A percentile compares a stretch with the other conserved stretches of the same genome.
Evolutionary conservation across 2,329 filamentous ascomycete genomes (phyloP).

Genomic region (Aspergillus hortae): DNA sequence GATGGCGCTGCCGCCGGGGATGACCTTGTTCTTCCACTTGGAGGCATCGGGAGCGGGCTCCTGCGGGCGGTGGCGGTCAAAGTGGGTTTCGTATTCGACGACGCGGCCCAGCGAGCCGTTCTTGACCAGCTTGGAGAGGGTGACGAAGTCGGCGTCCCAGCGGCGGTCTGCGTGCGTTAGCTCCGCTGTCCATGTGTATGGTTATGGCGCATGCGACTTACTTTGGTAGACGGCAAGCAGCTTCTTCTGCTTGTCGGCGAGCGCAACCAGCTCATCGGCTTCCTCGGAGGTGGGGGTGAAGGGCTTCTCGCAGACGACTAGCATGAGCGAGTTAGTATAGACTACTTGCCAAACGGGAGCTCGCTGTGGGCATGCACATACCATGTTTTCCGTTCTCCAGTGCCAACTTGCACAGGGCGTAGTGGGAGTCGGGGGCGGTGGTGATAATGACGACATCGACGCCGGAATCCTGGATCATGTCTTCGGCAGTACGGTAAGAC

Average conservation of each 20-base stretch:
- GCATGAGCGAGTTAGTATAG: background rate
- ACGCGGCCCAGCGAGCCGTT: slow-evolving; percentile 64
- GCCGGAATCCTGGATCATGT: slow-evolving; percentile 61
- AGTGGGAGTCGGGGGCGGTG: slow-evolving; percentile 70
- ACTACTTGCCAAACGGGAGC: background rate
- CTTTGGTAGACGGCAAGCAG: slow-evolving; percentile 68
- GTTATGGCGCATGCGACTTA: slow-evolving; percentile 19
- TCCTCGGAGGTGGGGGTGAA: slow-evolving; percentile 70
- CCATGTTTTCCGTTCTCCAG: slow-evolving; percentile 68
- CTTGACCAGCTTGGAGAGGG: slow-evolving; percentile 60
- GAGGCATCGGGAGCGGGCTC: slow-evolving; percentile 40
- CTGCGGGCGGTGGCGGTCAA: slow-evolving; percentile 67
- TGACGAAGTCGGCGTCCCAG: slow-evolving; percentile 75
- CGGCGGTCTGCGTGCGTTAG: slow-evolving; percentile 52
- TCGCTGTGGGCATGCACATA: slow-evolving; percentile 13
- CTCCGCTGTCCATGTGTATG: background rate
- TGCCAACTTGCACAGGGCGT: slow-evolving; percentile 59
- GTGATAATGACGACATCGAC: slow-evolving; percentile 69
- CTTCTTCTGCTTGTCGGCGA: slow-evolving; percentile 51
- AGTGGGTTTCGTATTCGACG: slow-evolving; percentile 75
- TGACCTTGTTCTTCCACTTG: slow-evolving; percentile 66
- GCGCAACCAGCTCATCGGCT: slow-evolving; percentile 59
- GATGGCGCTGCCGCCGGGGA: slow-evolving; percentile 64
- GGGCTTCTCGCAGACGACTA: slow-evolving; percentile 75
- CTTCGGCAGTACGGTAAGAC: slow-evolving; percentile 60